These are phyloP conservation scores for Grosmannia clavigera DNA, from an alignment of 2,329 filamentous ascomycete species.

Conservation along the genomic window DNA sequence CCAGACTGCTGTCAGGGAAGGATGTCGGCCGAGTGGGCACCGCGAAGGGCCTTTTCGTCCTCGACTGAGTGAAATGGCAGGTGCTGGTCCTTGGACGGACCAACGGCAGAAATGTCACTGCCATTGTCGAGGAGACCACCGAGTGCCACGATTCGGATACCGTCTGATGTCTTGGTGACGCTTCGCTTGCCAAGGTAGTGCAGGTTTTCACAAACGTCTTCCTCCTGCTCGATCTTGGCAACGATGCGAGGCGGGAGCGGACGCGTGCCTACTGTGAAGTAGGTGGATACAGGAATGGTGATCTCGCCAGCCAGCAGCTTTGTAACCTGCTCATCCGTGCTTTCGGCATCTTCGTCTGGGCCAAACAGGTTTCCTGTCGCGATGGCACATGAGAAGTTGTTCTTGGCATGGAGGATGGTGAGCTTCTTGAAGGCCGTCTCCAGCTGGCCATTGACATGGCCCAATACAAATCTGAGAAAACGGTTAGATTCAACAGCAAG, in stretches of 20 bases:
- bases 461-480: constrained; percentile 58
- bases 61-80: constrained; percentile 65
- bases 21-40: constrained; percentile 72
- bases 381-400: constrained; percentile 76
- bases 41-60: constrained; percentile 64
- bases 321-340: constrained; percentile 37
- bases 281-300: constrained; percentile 66
- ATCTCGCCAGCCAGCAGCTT: constrained; percentile 63
- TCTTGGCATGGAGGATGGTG: constrained; percentile 68
- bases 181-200: constrained; percentile 81
- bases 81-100: constrained; percentile 58
- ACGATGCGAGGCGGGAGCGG: constrained; percentile 60
- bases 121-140: constrained; percentile 60
- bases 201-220: constrained; percentile 67
- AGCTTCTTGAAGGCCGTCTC: constrained; percentile 68
- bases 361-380: constrained; percentile 75
- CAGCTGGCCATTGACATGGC: constrained; percentile 70
- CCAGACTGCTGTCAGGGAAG: constrained; percentile 80
- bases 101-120: constrained; percentile 16
- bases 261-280: constrained; percentile 71
- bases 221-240: constrained; percentile 43
- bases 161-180: constrained; percentile 79
- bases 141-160: constrained; percentile 74
- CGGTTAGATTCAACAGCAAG: not conserved
- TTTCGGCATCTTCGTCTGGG: constrained; percentile 35